These are phyloP conservation scores for Allium fistulosum DNA, from an alignment of 106 monocot genomes.

Conservation along the genomic window DNA sequence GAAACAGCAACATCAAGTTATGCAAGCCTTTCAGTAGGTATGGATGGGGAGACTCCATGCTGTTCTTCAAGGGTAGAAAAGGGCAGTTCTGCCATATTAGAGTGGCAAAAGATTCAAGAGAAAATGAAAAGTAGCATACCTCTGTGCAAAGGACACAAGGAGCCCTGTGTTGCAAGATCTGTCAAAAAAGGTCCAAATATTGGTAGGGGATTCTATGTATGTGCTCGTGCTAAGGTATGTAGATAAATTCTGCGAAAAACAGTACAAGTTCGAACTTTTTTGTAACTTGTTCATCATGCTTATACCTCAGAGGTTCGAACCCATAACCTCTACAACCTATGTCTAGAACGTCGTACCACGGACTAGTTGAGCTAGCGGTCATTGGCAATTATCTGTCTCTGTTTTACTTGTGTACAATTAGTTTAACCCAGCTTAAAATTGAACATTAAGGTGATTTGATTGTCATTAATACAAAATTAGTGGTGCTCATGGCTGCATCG, in stretches of 20 bases:
- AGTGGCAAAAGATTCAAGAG: conserved; percentile 84
- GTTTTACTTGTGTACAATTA: no score
- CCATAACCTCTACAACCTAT: no score
- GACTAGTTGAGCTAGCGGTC: no score
- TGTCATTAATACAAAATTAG: no score
- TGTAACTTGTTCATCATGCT: background rate
- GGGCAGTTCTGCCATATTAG: conserved; percentile 35
- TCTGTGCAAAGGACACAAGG: conserved; percentile 83
- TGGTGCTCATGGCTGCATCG: no score
- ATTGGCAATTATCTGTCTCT: no score
- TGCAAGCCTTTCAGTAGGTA: conserved; percentile 3
- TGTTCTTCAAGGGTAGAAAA: conserved; percentile 25
- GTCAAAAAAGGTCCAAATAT: conserved; percentile 92
- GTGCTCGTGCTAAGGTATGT: conserved; percentile 88
- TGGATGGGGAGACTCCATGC: conserved; percentile 11
- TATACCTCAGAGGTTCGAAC: no score
- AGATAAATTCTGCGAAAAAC: background rate
- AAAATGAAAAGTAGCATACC: conserved; percentile 91
- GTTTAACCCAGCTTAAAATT: no score
- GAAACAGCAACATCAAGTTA: conserved; percentile 1
- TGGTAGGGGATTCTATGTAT: conserved; percentile 88
- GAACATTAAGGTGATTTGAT: no score
- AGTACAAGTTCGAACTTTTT: background rate
- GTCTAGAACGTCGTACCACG: no score
- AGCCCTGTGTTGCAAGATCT: conserved; percentile 93